Evolutionary conservation across 2,329 filamentous ascomycete genomes (phyloP).

Genomic region (Nectriaceae sp.): DNA sequence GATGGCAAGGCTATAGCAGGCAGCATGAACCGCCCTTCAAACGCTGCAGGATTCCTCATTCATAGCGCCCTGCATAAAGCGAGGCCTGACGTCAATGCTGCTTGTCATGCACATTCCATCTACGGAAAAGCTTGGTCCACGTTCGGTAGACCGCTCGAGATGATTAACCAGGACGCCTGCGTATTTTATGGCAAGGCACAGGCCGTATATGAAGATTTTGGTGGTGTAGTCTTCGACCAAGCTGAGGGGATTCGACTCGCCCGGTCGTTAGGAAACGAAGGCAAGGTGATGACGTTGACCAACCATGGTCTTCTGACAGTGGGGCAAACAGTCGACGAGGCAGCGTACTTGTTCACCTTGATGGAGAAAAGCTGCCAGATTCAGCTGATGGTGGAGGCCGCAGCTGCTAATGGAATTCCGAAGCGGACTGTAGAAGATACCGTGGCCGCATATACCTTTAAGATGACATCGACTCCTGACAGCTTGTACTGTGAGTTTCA

Average conservation of each 20-base stretch:
- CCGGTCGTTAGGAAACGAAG: conserved; percentile 53
- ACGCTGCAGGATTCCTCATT: conserved; percentile 68
- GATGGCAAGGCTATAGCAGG: conserved; percentile 65
- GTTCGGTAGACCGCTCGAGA: conserved; percentile 63
- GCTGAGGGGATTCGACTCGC: conserved; percentile 64
- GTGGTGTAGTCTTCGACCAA: conserved; percentile 52
- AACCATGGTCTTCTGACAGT: conserved; percentile 13
- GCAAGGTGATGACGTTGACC: conserved; percentile 42
- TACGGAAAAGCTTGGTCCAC: conserved; percentile 65
- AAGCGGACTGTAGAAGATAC: conserved; percentile 5
- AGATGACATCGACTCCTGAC: conserved; percentile 17
- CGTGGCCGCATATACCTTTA: conserved; percentile 5
- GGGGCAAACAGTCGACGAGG: conserved; percentile 8
- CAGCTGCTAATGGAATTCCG: conserved; percentile 6
- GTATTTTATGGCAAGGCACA: conserved; percentile 60
- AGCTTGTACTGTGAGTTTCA: conserved; percentile 19
- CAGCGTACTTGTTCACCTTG: conserved; percentile 4
- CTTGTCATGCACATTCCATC: conserved; percentile 65
- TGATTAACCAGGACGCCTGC: conserved; percentile 65
- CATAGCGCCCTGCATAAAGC: conserved; percentile 65
- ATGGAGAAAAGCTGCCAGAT: conserved; percentile 9
- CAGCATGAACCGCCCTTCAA: conserved; percentile 61
- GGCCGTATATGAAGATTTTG: conserved; percentile 59
- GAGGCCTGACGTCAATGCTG: conserved; percentile 61
- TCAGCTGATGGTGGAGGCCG: conserved; percentile 10